Conservation (phyloP, 768 basidiomycete species). For the Myochromella boudieri region DNA sequence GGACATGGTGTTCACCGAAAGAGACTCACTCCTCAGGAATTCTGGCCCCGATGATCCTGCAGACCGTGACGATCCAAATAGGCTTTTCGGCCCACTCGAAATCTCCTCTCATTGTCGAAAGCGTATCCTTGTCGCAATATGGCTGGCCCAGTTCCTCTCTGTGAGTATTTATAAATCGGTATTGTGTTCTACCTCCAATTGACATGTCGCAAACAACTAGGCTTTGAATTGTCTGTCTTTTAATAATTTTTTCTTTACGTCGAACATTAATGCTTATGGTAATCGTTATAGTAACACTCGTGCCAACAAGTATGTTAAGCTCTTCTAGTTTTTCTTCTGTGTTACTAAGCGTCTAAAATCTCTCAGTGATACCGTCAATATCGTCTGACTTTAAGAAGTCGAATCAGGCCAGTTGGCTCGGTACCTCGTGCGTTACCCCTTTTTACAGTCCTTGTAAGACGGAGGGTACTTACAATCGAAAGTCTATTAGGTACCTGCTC, state of each 20-base stretch:
- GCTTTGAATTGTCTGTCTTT: constrained; percentile 23
- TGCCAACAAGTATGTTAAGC: constrained; percentile 66
- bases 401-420: constrained; percentile 82
- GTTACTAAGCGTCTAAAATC: not conserved
- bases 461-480: not conserved
- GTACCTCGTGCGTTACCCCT: constrained; percentile 58
- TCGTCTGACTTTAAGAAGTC: constrained; percentile 78
- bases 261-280: no score
- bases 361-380: constrained; percentile 69
- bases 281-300: constrained; percentile 61
- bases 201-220: constrained; percentile 33
- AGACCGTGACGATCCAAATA: constrained; percentile 12
- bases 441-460: not conserved
- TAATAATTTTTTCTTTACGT: constrained; percentile 4
- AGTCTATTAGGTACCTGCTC: constrained; percentile 71
- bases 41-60: constrained; percentile 12
- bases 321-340: constrained; percentile 1
- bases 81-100: constrained; percentile 53
- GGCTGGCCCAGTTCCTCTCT: constrained; percentile 71
- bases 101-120: constrained; percentile 59
- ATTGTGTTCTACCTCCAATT: not conserved
- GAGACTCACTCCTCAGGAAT: no score
- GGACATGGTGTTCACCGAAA: no score
- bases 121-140: constrained; percentile 71
- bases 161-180: constrained; percentile 24